These are phyloP conservation scores for Taxillus chinensis DNA, from an alignment of 164 flowering plant genomes.

Conservation along the genomic window DNA sequence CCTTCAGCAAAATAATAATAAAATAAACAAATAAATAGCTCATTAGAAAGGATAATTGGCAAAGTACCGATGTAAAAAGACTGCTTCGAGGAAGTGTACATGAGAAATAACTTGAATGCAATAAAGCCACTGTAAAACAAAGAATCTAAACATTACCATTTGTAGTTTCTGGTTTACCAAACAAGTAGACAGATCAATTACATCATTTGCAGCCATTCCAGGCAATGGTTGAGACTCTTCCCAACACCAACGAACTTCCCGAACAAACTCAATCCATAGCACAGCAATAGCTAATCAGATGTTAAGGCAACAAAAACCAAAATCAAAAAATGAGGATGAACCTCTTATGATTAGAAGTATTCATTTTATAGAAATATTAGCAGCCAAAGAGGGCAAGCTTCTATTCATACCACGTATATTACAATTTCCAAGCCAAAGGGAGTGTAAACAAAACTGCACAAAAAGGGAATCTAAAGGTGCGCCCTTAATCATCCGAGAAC, in stretches of 20 bases:
- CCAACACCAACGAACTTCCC: constrained; percentile 99
- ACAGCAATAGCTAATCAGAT: constrained; percentile 61
- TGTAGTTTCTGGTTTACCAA: constrained; percentile 87
- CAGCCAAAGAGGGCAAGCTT: constrained; percentile 3
- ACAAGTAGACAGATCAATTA: constrained; percentile 81
- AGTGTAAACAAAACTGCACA: constrained; percentile 79
- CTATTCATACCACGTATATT: constrained; percentile 70
- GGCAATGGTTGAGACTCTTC: constrained; percentile 92
- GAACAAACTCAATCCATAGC: constrained; percentile 94
- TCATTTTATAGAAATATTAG: not conserved
- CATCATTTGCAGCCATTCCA: constrained; percentile 43
- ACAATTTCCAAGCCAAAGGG: constrained; percentile 92
- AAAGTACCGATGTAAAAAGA: too few species aligned
- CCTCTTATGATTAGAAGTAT: not conserved
- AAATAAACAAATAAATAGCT: too few species aligned
- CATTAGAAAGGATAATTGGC: too few species aligned
- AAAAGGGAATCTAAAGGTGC: constrained; percentile 87
- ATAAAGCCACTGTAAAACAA: not conserved
- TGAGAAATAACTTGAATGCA: not conserved
- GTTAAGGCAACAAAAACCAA: not conserved
- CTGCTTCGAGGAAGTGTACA: not conserved
- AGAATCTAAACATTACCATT: constrained; percentile 43
- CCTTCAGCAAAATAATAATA: too few species aligned
- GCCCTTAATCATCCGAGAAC: constrained; percentile 75
- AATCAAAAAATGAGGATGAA: constrained; percentile 2